These are phyloP conservation scores for Neurospora africana DNA, from an alignment of 495 filamentous ascomycete species.

Conservation along the genomic window DNA sequence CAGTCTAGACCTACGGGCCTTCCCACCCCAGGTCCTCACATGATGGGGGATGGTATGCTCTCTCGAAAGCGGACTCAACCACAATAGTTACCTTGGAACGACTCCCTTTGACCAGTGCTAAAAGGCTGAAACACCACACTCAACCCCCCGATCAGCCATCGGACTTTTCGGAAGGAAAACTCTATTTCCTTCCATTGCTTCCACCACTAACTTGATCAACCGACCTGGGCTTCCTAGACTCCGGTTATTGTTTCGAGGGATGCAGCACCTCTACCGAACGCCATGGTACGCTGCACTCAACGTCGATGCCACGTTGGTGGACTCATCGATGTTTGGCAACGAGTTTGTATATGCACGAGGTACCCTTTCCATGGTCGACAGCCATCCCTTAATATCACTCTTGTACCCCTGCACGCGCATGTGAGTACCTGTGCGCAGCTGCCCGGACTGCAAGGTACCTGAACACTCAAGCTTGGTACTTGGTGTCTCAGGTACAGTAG, in stretches of 20 bases:
- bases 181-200: constrained; percentile 22
- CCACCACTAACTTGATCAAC: constrained; percentile 25
- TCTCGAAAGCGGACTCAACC: neutral
- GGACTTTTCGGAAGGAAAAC: constrained; percentile 23
- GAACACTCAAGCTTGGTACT: constrained; percentile 4
- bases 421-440: constrained; percentile 6
- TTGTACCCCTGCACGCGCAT: constrained; percentile 7
- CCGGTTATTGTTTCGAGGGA: neutral
- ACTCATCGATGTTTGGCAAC: neutral
- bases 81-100: constrained; percentile 26
- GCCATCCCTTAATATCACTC: constrained; percentile 21
- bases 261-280: neutral
- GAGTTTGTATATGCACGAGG: constrained; percentile 2
- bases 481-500: constrained; percentile 11
- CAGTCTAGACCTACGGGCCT: neutral
- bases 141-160: constrained; percentile 7
- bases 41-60: neutral
- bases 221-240: constrained; percentile 12
- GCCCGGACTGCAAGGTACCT: constrained; percentile 6
- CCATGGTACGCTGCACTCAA: neutral
- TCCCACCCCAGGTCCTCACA: neutral
- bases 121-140: constrained; percentile 30
- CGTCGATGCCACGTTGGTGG: neutral
- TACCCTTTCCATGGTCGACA: constrained; percentile 16
- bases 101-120: constrained; percentile 30